A percentile compares a stretch with the other conserved stretches of the same genome.
Conservation (phyloP, 805 yeast species). For the Candida germanica region DNA sequence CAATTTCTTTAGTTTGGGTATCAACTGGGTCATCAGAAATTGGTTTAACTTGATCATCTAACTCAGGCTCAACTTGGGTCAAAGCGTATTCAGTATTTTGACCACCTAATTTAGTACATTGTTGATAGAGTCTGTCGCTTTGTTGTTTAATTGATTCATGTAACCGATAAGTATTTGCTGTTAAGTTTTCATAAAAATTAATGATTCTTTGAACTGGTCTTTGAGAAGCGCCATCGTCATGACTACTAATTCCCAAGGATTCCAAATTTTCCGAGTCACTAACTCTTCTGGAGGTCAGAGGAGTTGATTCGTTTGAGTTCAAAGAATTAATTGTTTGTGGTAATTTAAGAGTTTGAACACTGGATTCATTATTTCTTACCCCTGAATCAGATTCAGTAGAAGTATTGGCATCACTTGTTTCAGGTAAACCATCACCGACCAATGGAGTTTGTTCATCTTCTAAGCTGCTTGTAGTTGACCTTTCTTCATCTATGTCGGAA, state of each 20-base stretch:
- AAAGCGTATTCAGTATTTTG: too few relatives aligned
- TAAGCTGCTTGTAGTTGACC: slow-evolving; percentile 17
- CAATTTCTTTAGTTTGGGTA: too few relatives aligned
- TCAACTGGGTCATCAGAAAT: too few relatives aligned
- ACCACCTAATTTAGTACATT: slow-evolving; percentile 5
- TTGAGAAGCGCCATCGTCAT: neutral
- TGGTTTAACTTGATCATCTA: too few relatives aligned
- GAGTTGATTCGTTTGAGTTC: neutral
- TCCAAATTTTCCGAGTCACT: neutral
- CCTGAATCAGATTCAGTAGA: neutral
- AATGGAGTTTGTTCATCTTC: neutral
- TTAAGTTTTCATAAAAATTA: slow-evolving; percentile 23
- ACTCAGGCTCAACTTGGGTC: neutral
- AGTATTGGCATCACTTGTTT: neutral
- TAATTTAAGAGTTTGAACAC: slow-evolving; percentile 18
- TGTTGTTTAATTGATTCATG: slow-evolving; percentile 22
- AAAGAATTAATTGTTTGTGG: slow-evolving; percentile 12
- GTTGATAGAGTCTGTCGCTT: slow-evolving; percentile 17
- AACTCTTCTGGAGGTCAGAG: neutral
- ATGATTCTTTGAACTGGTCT: slow-evolving; percentile 14
- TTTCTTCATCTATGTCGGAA: slow-evolving; percentile 38
- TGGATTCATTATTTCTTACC: slow-evolving; percentile 5
- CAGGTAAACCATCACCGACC: neutral
- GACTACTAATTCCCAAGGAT: too few relatives aligned
- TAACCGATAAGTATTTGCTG: slow-evolving; percentile 11